phyloP scores from a whole-genome alignment of 805 yeast genomes.

The Zygosaccharomyces gambellarensis region DNA sequence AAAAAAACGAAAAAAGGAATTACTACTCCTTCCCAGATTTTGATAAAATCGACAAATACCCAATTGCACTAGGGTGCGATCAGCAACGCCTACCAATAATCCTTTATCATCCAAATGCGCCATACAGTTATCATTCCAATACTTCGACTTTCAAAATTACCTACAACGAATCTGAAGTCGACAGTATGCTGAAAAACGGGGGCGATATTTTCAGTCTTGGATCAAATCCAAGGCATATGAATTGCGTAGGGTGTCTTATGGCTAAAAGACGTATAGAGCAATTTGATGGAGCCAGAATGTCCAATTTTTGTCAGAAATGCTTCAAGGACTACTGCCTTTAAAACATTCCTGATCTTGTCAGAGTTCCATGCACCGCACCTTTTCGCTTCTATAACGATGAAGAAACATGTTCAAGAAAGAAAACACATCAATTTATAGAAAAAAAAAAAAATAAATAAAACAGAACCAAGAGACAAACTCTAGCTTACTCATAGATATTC shows the following conservation, averaged over 20 bases:
- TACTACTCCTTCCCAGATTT: constrained; percentile 25
- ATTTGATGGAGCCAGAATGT: constrained; percentile 18
- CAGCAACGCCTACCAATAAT: constrained; percentile 43
- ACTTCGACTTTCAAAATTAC: constrained; percentile 56
- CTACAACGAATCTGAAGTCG: constrained; percentile 42
- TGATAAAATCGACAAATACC: constrained; percentile 37
- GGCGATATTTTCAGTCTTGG: constrained; percentile 45
- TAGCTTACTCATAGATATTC: not conserved
- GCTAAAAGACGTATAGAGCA: constrained; percentile 48
- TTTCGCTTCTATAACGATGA: not conserved
- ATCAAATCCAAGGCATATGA: constrained; percentile 38
- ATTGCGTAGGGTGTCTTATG: constrained; percentile 55
- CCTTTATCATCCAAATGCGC: constrained; percentile 46
- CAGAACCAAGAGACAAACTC: not conserved
- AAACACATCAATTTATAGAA: not conserved
- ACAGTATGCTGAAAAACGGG: constrained; percentile 48
- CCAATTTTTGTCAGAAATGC: constrained; percentile 37
- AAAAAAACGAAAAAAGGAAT: constrained; percentile 5
- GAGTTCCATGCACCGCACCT: constrained; percentile 6
- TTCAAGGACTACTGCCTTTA: constrained; percentile 40
- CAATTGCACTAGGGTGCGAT: constrained; percentile 81
- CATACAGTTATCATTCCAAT: constrained; percentile 43
- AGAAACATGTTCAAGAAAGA: not conserved
- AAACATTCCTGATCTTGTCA: not conserved
- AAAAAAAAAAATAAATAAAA: not conserved